A percentile compares a stretch with the other conserved stretches of the same genome.
These are phyloP conservation scores for Pyricularia pennisetigena DNA, from an alignment of 2,329 filamentous ascomycete genomes.

Conservation along the genomic window DNA sequence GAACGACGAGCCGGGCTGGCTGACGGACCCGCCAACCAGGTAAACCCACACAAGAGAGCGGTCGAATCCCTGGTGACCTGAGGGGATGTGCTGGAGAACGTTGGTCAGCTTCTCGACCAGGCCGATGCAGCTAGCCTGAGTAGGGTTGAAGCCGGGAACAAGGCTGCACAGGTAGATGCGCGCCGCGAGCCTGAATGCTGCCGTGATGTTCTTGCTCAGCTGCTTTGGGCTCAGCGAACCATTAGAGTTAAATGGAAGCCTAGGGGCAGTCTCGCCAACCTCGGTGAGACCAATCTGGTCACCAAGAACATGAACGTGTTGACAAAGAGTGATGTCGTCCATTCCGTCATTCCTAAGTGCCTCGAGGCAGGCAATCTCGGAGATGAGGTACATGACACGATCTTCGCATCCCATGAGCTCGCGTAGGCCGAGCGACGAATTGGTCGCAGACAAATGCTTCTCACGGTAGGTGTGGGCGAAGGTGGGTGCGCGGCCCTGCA, in stretches of 20 bases:
- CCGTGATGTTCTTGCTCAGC: conserved; percentile 79
- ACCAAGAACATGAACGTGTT: conserved; percentile 80
- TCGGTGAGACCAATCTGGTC: conserved; percentile 80
- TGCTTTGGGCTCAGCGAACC: conserved; percentile 74
- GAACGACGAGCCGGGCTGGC: conserved; percentile 63
- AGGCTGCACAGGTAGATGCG: conserved; percentile 96
- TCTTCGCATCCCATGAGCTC: conserved; percentile 98
- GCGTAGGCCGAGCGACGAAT: conserved; percentile 60
- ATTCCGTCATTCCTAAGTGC: conserved; percentile 75
- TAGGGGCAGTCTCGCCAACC: conserved; percentile 45
- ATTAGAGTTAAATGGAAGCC: conserved; percentile 53
- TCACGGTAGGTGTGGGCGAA: conserved; percentile 95
- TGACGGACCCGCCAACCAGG: conserved; percentile 75
- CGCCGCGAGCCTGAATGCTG: conserved; percentile 82
- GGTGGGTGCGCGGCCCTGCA: conserved; percentile 73
- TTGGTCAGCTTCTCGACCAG: conserved; percentile 70
- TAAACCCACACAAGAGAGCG: conserved; percentile 89
- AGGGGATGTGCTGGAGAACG: conserved; percentile 72
- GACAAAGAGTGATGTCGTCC: conserved; percentile 77
- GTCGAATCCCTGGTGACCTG: conserved; percentile 75
- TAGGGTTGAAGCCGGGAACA: conserved; percentile 76
- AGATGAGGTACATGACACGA: conserved; percentile 94
- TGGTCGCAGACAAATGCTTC: conserved; percentile 67
- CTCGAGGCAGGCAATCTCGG: conserved; percentile 93
- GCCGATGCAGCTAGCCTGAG: conserved; percentile 62